These are phyloP conservation scores for Colletotrichum ledebouriae DNA, from an alignment of 2,329 filamentous ascomycete species.

Conservation along the genomic window DNA sequence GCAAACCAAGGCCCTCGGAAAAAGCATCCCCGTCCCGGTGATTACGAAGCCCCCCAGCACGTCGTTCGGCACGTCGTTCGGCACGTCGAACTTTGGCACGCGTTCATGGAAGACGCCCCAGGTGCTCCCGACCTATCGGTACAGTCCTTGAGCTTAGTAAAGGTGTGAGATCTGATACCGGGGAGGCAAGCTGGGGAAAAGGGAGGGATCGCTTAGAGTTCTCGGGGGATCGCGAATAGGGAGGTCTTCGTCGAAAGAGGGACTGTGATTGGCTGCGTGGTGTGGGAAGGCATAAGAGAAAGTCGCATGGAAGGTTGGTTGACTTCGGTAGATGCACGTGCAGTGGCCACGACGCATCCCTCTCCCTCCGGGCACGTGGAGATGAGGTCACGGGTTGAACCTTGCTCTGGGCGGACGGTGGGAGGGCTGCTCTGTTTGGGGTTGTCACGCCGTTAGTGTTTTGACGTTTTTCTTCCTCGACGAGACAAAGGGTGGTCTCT, in stretches of 20 bases:
- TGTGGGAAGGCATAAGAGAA: no score
- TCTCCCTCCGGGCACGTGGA: background rate
- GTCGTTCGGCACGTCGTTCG: constrained; percentile 6
- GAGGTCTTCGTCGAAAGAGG: background rate
- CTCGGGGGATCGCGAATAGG: background rate
- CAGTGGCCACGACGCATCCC: constrained; percentile 1
- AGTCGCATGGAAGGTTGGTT: background rate
- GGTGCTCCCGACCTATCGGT: constrained; percentile 12
- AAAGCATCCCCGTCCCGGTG: background rate
- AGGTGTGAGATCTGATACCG: background rate
- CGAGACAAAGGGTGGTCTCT: no score
- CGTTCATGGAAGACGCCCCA: background rate
- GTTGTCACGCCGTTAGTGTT: constrained; percentile 5
- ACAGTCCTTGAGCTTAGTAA: background rate
- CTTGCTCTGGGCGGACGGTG: background rate
- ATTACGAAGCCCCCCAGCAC: constrained; percentile 1
- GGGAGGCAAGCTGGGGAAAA: background rate
- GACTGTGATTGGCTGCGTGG: background rate
- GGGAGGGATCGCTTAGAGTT: background rate
- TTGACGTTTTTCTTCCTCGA: background rate
- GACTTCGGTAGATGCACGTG: background rate
- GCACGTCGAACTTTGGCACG: constrained; percentile 8
- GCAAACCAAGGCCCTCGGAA: background rate
- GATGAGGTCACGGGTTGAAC: constrained; percentile 12
- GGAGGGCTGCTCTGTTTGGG: background rate